phyloP scores from a whole-genome alignment of 2,329 filamentous ascomycete genomes.

The Sporothrix pseudoabietina region DNA sequence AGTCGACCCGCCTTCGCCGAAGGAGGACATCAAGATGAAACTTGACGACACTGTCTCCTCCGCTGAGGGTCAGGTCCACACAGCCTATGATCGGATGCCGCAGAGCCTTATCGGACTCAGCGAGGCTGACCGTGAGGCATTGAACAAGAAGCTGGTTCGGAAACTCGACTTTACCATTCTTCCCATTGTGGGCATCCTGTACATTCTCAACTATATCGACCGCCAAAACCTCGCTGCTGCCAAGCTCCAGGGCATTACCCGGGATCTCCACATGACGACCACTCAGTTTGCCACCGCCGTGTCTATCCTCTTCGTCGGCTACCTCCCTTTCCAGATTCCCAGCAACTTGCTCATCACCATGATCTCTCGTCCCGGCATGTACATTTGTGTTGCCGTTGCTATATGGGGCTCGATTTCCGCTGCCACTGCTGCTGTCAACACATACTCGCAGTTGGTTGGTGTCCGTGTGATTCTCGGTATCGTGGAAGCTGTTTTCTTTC shows the following conservation, averaged over 20 bases:
- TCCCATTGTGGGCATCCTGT: conserved; percentile 31
- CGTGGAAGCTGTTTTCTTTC: conserved; percentile 26
- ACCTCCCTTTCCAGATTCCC: conserved; percentile 65
- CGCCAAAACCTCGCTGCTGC: conserved; percentile 32
- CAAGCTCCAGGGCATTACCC: conserved; percentile 32
- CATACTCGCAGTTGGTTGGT: conserved; percentile 40
- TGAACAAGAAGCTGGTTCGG: conserved; percentile 30
- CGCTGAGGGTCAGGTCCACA: conserved; percentile 26
- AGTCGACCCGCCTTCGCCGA: background rate
- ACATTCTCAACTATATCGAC: conserved; percentile 35
- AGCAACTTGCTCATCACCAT: conserved; percentile 50
- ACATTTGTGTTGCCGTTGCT: conserved; percentile 28
- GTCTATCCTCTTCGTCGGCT: conserved; percentile 64
- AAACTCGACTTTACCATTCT: conserved; percentile 33
- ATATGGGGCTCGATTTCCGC: conserved; percentile 36
- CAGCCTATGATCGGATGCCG: conserved; percentile 25
- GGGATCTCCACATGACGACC: conserved; percentile 30
- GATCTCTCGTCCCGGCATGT: conserved; percentile 30
- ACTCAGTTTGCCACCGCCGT: conserved; percentile 64
- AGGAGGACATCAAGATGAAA: conserved; percentile 13
- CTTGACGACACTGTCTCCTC: conserved; percentile 16
- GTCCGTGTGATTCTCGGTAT: conserved; percentile 32
- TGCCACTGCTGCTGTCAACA: conserved; percentile 43
- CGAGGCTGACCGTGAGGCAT: conserved; percentile 24
- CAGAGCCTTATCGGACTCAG: conserved; percentile 25